These are phyloP conservation scores for Russula abietina DNA, from an alignment of 768 basidiomycete genomes.

Conservation along the genomic window DNA sequence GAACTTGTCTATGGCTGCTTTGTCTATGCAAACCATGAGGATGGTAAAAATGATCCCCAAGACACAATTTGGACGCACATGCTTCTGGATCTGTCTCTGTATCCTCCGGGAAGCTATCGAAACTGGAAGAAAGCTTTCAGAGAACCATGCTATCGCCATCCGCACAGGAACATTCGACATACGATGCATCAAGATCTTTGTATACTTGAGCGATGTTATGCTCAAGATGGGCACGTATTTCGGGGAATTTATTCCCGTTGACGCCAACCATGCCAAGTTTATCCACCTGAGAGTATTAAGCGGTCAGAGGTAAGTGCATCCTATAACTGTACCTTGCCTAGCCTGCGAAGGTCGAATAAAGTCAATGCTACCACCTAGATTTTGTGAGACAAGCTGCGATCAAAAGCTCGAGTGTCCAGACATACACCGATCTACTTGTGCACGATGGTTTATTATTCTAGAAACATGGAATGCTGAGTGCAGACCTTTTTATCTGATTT, in stretches of 20 bases:
- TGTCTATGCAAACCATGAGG: conserved; percentile 47
- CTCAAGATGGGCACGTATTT: conserved; percentile 71
- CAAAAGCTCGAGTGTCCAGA: conserved; percentile 26
- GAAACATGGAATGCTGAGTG: neutral
- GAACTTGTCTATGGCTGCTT: conserved; percentile 69
- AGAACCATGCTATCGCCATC: neutral
- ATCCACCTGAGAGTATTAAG: conserved; percentile 43
- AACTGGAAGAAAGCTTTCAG: conserved; percentile 39
- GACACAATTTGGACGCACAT: conserved; percentile 46
- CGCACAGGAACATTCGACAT: conserved; percentile 47
- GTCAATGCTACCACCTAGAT: conserved; percentile 75
- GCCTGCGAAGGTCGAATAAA: conserved; percentile 80
- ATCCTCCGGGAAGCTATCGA: conserved; percentile 73
- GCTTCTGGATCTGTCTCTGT: conserved; percentile 68
- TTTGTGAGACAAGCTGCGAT: conserved; percentile 23
- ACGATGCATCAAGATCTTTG: conserved; percentile 83
- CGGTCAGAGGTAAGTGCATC: conserved; percentile 21
- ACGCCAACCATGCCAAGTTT: conserved; percentile 85
- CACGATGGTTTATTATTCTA: neutral
- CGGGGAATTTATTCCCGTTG: conserved; percentile 82
- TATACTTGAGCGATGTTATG: conserved; percentile 81
- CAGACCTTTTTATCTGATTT: conserved; percentile 90
- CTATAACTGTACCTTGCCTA: conserved; percentile 56
- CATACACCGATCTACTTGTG: conserved; percentile 58
- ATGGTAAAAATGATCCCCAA: conserved; percentile 1